Evolutionary conservation across 2,329 filamentous ascomycete species (phyloP).

Genomic region (Cladosporium colombiae): DNA sequence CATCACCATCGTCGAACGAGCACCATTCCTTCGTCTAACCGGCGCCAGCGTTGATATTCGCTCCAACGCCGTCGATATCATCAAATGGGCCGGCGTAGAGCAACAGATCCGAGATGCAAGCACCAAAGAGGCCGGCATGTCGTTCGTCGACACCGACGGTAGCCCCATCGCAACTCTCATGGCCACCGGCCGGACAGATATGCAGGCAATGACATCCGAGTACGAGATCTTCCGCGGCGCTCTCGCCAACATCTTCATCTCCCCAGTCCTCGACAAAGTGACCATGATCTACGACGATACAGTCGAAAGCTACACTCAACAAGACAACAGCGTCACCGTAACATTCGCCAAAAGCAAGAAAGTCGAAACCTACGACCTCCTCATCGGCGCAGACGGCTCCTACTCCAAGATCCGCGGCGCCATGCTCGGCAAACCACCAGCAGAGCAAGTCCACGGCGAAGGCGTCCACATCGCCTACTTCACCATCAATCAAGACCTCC

Average conservation of each 20-base stretch:
- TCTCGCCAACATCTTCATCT: slow-evolving; percentile 38
- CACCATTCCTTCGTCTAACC: slow-evolving; percentile 40
- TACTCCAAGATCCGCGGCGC: slow-evolving; percentile 25
- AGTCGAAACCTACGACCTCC: slow-evolving; percentile 26
- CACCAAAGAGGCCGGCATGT: slow-evolving; percentile 45
- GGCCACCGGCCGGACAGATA: slow-evolving; percentile 34
- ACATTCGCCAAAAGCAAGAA: slow-evolving; percentile 22
- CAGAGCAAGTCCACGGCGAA: slow-evolving; percentile 29
- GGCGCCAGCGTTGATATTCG: slow-evolving; percentile 52
- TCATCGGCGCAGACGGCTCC: slow-evolving; percentile 31
- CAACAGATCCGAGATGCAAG: slow-evolving; percentile 37
- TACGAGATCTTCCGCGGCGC: slow-evolving; percentile 43
- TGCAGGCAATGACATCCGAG: slow-evolving; percentile 40
- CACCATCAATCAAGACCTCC: slow-evolving; percentile 40
- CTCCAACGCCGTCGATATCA: slow-evolving; percentile 43
- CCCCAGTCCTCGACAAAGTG: slow-evolving; percentile 24
- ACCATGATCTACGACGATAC: slow-evolving; percentile 37
- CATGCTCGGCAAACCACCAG: slow-evolving; percentile 26
- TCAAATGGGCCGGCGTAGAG: slow-evolving; percentile 44
- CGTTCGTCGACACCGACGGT: slow-evolving; percentile 38
- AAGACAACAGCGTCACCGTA: slow-evolving; percentile 23
- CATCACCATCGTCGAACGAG: slow-evolving; percentile 50
- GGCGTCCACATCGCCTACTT: slow-evolving; percentile 44
- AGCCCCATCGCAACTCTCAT: slow-evolving; percentile 25
- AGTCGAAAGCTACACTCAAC: slow-evolving; percentile 18